Percentiles rank a stretch among this genome's conserved stretches.
Evolutionary conservation across 345 rosid species (phyloP).

Genomic region (Linum usitatissimum): DNA sequence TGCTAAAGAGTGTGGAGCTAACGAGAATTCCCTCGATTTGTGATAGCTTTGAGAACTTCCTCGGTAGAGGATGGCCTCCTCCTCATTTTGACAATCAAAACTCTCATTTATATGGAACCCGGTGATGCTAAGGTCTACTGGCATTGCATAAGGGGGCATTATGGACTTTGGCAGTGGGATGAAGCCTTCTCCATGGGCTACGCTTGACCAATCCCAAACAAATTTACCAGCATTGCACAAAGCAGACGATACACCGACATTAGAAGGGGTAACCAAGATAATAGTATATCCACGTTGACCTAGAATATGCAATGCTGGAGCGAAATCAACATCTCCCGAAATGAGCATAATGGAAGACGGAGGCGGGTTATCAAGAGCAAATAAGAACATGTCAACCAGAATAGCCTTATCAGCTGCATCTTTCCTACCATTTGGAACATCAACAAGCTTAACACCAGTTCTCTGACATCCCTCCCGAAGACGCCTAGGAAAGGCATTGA

Average conservation of each 20-base stretch:
- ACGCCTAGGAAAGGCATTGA: slow-evolving; percentile 80
- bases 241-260: slow-evolving; percentile 77
- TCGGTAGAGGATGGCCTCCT: slow-evolving; percentile 60
- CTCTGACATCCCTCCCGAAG: slow-evolving; percentile 97
- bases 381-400: slow-evolving; percentile 88
- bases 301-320: slow-evolving; percentile 89
- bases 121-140: slow-evolving; percentile 32
- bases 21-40: slow-evolving; percentile 48
- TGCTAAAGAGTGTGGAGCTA: slow-evolving; percentile 44
- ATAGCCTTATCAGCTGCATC: slow-evolving; percentile 98
- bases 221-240: slow-evolving; percentile 78
- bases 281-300: slow-evolving; percentile 91
- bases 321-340: slow-evolving; percentile 95
- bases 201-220: slow-evolving; percentile 97
- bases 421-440: slow-evolving; percentile 94
- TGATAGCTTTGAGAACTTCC: slow-evolving; percentile 48
- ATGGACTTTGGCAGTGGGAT: slow-evolving; percentile 37
- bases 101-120: slow-evolving; percentile 41
- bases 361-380: slow-evolving; percentile 79
- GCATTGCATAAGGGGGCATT: slow-evolving; percentile 31
- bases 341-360: slow-evolving; percentile 82
- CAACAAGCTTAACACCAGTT: slow-evolving; percentile 88
- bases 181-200: slow-evolving; percentile 94
- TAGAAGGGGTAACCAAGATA: slow-evolving; percentile 78
- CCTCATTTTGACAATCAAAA: slow-evolving; percentile 45